Evolutionary conservation across 2,329 filamentous ascomycete species (phyloP).

Genomic region (Neoarthrinium moseri): DNA sequence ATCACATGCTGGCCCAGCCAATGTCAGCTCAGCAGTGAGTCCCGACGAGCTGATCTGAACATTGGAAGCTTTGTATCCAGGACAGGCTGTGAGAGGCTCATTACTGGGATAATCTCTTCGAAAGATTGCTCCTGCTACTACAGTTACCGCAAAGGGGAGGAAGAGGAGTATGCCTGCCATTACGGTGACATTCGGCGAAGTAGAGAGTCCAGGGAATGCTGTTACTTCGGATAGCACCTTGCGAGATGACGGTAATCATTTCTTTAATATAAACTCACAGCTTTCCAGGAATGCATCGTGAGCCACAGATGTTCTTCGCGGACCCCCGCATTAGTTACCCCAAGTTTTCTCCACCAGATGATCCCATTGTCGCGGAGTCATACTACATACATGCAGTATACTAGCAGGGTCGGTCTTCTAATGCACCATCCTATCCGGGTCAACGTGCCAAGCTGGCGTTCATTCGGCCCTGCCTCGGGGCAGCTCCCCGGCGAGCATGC

Average conservation of each 20-base stretch:
- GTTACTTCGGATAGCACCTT: not conserved
- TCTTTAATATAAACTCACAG: not conserved
- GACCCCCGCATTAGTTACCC: not conserved
- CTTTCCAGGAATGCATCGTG: not conserved
- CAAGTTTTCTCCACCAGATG: not conserved
- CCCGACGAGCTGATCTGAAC: slow-evolving; percentile 47
- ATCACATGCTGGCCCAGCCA: slow-evolving; percentile 66
- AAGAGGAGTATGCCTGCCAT: slow-evolving; percentile 27
- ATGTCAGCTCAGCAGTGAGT: slow-evolving; percentile 60
- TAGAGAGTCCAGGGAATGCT: not conserved
- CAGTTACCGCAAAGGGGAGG: slow-evolving; percentile 23
- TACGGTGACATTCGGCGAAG: not conserved
- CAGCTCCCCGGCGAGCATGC: not conserved
- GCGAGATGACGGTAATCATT: not conserved
- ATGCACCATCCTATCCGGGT: slow-evolving; percentile 6
- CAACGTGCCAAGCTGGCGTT: slow-evolving; percentile 4
- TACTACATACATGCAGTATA: no score
- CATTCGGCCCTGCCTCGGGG: slow-evolving; percentile 9
- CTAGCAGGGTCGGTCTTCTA: no score
- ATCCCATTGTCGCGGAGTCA: not conserved
- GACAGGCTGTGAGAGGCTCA: slow-evolving; percentile 43
- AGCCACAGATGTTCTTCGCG: not conserved
- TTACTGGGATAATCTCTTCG: slow-evolving; percentile 22
- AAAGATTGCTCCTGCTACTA: slow-evolving; percentile 22
- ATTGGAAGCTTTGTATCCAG: slow-evolving; percentile 61